Conservation (phyloP, 768 basidiomycete species). For the Boletus insuetus region DNA sequence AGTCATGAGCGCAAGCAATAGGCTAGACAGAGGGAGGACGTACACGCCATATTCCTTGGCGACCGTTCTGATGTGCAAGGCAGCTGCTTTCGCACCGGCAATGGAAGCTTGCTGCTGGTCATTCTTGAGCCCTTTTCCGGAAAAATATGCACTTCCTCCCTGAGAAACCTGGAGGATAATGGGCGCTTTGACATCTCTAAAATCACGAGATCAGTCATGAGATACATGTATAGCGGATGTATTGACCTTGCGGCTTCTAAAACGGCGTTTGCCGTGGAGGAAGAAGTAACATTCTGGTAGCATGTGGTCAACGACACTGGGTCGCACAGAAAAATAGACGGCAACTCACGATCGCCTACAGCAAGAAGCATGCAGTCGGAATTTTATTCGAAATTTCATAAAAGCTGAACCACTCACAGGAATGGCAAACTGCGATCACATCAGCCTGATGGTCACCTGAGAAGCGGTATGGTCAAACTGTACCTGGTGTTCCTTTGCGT, state of each 20-base stretch:
- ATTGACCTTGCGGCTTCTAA: slow-evolving; percentile 90
- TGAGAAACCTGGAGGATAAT: slow-evolving; percentile 98
- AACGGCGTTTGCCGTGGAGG: slow-evolving; percentile 90
- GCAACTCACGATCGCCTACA: slow-evolving; percentile 73
- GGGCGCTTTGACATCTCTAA: slow-evolving; percentile 91
- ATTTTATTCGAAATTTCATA: background rate
- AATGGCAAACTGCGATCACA: slow-evolving; percentile 64
- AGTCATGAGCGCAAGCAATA: background rate
- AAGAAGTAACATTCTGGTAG: slow-evolving; percentile 89
- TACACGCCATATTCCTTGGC: slow-evolving; percentile 92
- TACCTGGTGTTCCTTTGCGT: slow-evolving; percentile 86
- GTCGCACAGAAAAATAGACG: background rate
- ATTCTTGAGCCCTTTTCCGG: slow-evolving; percentile 94
- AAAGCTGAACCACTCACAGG: slow-evolving; percentile 54
- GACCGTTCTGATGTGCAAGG: slow-evolving; percentile 85
- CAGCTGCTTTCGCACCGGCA: slow-evolving; percentile 88
- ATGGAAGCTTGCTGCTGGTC: slow-evolving; percentile 95
- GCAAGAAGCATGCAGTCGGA: background rate
- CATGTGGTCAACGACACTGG: background rate
- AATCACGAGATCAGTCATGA: slow-evolving; percentile 7
- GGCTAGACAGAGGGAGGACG: slow-evolving; percentile 32
- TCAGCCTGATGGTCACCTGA: background rate
- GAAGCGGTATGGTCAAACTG: slow-evolving; percentile 13
- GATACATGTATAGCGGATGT: background rate
- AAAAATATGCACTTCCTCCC: slow-evolving; percentile 93